Base-by-base conservation (phyloP, 495 filamentous ascomycete species). In the Symbiotaphrina buchneri region DNA sequence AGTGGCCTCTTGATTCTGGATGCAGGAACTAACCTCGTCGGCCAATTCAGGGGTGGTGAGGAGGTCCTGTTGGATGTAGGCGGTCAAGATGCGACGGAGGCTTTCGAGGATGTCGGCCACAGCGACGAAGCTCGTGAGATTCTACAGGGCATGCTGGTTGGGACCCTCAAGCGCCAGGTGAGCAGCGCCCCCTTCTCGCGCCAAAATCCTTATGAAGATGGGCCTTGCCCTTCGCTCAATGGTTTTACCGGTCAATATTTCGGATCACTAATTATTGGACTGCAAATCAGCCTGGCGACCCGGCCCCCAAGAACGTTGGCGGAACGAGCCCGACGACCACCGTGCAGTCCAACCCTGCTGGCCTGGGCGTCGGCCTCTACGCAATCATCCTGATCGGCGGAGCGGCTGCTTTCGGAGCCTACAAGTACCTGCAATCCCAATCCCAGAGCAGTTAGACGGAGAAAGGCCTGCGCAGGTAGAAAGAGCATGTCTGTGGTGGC, bases 41-140 rank as follows among this genome's bases (percentile, higher is more conserved):
- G n/a, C 3, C 21, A 2, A 20, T 33, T 35, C 47, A 97, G 87
- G 31, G 90, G 90, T 61, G 87, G 87, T 55, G 90, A 95, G 57
- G 90, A 99, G 63, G 87, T 95, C 42, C 60, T 99, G 19, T 68
- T 95, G 42, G 90, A 99, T 47, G 84, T 95, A 40, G 87, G 62
- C 45, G 87, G 87, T 47, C 82, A 92, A 57, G 87, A 99, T 57
- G 77, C 82, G 43, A 91, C 87, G 44, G 90, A 95, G 56, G 83
- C 87, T 34, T 99, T 99, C 52, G 87, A 99, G 61, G 90, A 99
- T 56, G 90, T 99, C 50, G 90, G 90, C 39, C 90, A 99, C 74
- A 87, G 77, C 51, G 90, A 99, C 52, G 90, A 99, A 62, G 90
- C 90, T 36, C 74, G 90, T 31, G 82, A 94, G 61, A 83, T 93